These are phyloP conservation scores for Fallopia convolvulus DNA, from an alignment of 148 eudicot species.

Conservation along the genomic window DNA sequence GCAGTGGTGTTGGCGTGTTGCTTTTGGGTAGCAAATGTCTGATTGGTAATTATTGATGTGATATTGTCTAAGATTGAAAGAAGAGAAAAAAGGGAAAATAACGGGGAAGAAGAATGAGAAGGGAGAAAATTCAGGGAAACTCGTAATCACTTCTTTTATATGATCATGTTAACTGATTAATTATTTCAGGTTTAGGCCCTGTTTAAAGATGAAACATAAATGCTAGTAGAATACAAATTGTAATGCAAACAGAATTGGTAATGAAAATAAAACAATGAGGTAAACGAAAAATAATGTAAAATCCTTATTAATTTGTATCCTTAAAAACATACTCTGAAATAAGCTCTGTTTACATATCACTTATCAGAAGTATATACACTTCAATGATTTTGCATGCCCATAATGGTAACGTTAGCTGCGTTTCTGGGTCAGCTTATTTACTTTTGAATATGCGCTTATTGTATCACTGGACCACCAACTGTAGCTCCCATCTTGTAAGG, in stretches of 20 bases:
- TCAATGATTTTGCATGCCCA: neutral
- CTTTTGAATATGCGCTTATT: neutral
- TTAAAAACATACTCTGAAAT: neutral
- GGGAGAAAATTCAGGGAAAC: neutral
- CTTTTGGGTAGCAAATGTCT: neutral
- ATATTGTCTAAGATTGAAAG: neutral
- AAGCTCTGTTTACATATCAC: neutral
- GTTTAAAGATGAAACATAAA: neutral
- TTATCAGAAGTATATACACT: neutral
- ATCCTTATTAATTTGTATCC: neutral
- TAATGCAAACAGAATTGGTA: neutral
- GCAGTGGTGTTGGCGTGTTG: neutral
- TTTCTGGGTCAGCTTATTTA: neutral
- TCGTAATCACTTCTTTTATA: neutral
- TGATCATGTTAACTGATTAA: neutral
- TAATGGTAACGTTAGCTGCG: neutral
- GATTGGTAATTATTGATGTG: neutral
- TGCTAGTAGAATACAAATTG: neutral
- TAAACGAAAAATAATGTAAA: neutral
- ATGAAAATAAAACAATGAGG: neutral
- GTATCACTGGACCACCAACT: neutral
- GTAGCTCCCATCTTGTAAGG: neutral
- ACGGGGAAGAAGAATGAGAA: neutral
- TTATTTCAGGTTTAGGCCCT: neutral
- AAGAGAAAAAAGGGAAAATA: neutral